Conservation (phyloP, 2,329 filamentous ascomycete species). For the Fusarium sp. region DNA sequence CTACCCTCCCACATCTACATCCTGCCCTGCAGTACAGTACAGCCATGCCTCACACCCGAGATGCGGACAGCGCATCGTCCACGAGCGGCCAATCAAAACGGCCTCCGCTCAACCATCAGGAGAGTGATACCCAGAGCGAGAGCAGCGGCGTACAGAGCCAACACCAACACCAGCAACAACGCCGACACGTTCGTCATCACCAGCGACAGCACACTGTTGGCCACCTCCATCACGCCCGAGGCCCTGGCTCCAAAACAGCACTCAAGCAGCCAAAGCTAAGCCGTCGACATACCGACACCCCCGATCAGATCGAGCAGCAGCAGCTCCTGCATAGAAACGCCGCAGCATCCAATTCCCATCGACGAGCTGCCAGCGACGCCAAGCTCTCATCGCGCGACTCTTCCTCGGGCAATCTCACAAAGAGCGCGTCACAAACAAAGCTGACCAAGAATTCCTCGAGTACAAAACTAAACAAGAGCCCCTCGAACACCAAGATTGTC, state of each 20-base stretch:
- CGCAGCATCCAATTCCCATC: constrained; percentile 52
- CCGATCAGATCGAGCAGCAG: constrained; percentile 45
- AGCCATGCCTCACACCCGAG: constrained; percentile 58
- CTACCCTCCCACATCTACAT: background rate
- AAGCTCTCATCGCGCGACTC: constrained; percentile 59
- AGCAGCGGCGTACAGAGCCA: constrained; percentile 47
- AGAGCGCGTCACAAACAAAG: constrained; percentile 65
- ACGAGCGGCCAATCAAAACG: constrained; percentile 67
- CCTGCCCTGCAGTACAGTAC: constrained; percentile 4
- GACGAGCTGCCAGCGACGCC: constrained; percentile 62
- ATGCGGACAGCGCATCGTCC: constrained; percentile 60
- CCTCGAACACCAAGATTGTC: constrained; percentile 58
- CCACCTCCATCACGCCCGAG: constrained; percentile 62
- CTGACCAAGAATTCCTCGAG: constrained; percentile 59
- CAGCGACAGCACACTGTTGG: constrained; percentile 51
- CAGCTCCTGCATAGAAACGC: constrained; percentile 38
- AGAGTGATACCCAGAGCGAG: constrained; percentile 52
- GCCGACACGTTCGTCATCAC: constrained; percentile 48
- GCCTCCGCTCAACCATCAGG: constrained; percentile 53
- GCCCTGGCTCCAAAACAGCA: constrained; percentile 63
- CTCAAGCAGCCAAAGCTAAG: constrained; percentile 59
- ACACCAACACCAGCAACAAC: constrained; percentile 47
- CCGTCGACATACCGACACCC: constrained; percentile 57
- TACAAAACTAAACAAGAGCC: constrained; percentile 51
- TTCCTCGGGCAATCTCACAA: constrained; percentile 60